Conservation (phyloP, 345 rosid genomes). For the Populus euphratica region DNA sequence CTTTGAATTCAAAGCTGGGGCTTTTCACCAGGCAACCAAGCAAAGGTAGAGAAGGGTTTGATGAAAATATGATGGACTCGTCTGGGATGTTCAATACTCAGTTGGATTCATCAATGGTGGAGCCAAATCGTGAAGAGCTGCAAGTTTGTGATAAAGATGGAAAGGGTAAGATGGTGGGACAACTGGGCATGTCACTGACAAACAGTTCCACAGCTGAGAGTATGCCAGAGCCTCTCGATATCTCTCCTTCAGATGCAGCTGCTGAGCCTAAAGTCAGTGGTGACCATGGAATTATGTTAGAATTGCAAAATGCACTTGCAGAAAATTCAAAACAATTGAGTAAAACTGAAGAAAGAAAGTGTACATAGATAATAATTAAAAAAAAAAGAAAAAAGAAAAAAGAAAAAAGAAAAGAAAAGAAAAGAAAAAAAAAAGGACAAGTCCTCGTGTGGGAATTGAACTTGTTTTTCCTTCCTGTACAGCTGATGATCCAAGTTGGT, state of each 20-base stretch:
- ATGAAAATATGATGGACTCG: constrained; percentile 95
- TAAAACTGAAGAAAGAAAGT: constrained; percentile 60
- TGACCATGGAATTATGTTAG: constrained; percentile 38
- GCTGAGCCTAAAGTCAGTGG: constrained; percentile 37
- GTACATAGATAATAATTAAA: constrained; percentile 32
- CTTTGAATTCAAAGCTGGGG: constrained; percentile 47
- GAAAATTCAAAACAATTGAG: constrained; percentile 56
- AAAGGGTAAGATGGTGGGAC: constrained; percentile 58
- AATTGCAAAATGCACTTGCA: constrained; percentile 52
- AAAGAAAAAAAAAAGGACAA: neutral
- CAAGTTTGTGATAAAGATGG: constrained; percentile 48
- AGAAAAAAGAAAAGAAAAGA: too few relatives aligned
- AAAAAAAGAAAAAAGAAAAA: too few relatives aligned
- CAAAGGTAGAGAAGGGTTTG: constrained; percentile 82
- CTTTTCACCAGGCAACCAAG: constrained; percentile 56
- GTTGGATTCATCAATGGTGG: constrained; percentile 83
- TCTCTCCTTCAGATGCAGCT: constrained; percentile 37
- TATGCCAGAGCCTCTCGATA: constrained; percentile 47
- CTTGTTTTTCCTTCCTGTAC: constrained; percentile 41
- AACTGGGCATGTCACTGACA: constrained; percentile 61
- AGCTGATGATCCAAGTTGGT: constrained; percentile 16
- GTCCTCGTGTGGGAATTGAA: constrained; percentile 12
- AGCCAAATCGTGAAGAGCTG: constrained; percentile 61
- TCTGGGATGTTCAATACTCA: constrained; percentile 62
- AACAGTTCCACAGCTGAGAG: constrained; percentile 92